Evolutionary conservation across 495 filamentous ascomycete genomes (phyloP).

Genomic region (Xylaria palmicola): DNA sequence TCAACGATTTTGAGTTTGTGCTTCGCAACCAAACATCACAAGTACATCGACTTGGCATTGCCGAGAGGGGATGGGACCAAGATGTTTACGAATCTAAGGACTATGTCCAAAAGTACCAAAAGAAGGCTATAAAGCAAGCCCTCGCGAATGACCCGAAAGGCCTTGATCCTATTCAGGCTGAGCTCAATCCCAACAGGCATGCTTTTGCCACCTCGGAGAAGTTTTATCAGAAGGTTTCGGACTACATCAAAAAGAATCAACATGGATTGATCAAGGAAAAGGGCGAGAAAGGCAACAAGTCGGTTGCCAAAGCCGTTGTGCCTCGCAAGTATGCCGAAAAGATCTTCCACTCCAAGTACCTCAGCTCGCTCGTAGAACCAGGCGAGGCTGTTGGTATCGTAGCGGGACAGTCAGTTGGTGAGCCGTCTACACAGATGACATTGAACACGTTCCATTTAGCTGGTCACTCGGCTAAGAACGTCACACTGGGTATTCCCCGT

Average conservation of each 20-base stretch:
- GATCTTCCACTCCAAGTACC: constrained; percentile 85
- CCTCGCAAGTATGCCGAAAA: constrained; percentile 76
- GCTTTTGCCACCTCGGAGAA: constrained; percentile 86
- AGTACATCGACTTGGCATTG: constrained; percentile 38
- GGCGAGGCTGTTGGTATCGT: constrained; percentile 98
- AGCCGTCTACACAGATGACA: constrained; percentile 99
- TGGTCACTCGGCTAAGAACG: constrained; percentile 97
- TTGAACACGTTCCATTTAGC: constrained; percentile 99
- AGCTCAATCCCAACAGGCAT: constrained; percentile 71
- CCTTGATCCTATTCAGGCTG: constrained; percentile 73
- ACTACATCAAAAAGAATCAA: constrained; percentile 76
- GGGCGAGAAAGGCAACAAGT: constrained; percentile 55
- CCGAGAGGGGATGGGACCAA: constrained; percentile 40
- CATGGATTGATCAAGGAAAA: constrained; percentile 77
- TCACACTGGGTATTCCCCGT: constrained; percentile 96
- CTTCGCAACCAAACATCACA: constrained; percentile 67
- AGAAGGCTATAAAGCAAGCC: constrained; percentile 69
- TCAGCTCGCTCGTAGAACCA: constrained; percentile 90
- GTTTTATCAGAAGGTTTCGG: constrained; percentile 59
- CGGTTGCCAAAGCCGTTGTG: constrained; percentile 32
- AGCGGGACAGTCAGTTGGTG: constrained; percentile 92
- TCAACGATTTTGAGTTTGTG: constrained; percentile 87
- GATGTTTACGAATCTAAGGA: constrained; percentile 52
- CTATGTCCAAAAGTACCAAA: constrained; percentile 73
- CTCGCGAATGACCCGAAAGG: constrained; percentile 65